A percentile compares a stretch with the other conserved stretches of the same genome.
These are phyloP conservation scores for Pezicula carpinea DNA, from an alignment of 2,329 filamentous ascomycete genomes.

Conservation along the genomic window DNA sequence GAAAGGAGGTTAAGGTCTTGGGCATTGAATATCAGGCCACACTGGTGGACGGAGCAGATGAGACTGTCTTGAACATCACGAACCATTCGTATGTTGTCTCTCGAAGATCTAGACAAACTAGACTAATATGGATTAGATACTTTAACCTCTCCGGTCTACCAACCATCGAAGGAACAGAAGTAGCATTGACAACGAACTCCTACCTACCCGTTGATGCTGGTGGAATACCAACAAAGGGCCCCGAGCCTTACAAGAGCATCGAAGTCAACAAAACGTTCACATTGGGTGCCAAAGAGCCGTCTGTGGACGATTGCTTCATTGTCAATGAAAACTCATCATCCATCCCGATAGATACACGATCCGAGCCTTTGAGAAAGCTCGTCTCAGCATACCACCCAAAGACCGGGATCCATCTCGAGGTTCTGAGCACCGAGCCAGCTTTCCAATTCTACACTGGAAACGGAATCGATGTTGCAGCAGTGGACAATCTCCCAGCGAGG, in stretches of 20 bases:
- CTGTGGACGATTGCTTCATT: slow-evolving; percentile 89
- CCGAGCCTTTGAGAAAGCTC: slow-evolving; percentile 58
- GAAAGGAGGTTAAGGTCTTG: slow-evolving; percentile 64
- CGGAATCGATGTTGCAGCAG: slow-evolving; percentile 70
- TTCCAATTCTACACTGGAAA: slow-evolving; percentile 97
- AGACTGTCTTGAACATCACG: slow-evolving; percentile 88
- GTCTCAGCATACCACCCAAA: slow-evolving; percentile 69
- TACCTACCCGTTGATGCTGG: slow-evolving; percentile 71
- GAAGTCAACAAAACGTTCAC: slow-evolving; percentile 64
- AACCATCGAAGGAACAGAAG: slow-evolving; percentile 58
- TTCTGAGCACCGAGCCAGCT: slow-evolving; percentile 85
- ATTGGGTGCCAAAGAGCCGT: slow-evolving; percentile 60
- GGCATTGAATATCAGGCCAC: slow-evolving; percentile 88
- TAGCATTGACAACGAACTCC: slow-evolving; percentile 50
- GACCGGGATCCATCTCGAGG: slow-evolving; percentile 76
- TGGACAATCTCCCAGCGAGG: slow-evolving; percentile 58
- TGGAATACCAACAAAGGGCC: slow-evolving; percentile 67
- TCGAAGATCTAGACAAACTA: neutral
- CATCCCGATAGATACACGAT: slow-evolving; percentile 46
- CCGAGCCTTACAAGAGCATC: slow-evolving; percentile 59
- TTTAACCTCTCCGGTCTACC: slow-evolving; percentile 56
- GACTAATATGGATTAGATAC: slow-evolving; percentile 41
- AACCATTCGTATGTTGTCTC: slow-evolving; percentile 73
- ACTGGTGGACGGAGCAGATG: slow-evolving; percentile 72
- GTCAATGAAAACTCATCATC: slow-evolving; percentile 37